Percentiles rank a stretch among this genome's conserved stretches.
Evolutionary conservation across 2,329 filamentous ascomycete genomes (phyloP).

Genomic region (Fusarium duplospermum): DNA sequence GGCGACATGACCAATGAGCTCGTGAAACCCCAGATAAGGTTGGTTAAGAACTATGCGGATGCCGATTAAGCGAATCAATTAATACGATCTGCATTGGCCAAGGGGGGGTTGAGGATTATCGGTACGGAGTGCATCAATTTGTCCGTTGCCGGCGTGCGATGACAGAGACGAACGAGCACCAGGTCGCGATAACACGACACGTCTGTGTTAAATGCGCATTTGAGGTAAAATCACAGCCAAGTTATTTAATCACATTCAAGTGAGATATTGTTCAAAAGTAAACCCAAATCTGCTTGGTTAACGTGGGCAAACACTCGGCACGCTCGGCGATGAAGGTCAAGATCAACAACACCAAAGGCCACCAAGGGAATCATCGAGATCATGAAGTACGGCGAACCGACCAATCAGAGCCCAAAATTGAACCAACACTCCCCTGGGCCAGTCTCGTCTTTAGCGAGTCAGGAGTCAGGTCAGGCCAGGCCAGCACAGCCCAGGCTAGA

Average conservation of each 20-base stretch:
- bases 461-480: neutral
- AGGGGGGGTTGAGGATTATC: neutral
- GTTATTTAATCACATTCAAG: neutral
- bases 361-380: neutral
- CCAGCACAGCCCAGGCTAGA: neutral
- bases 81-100: neutral
- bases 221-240: neutral
- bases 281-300: neutral
- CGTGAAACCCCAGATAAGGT: neutral
- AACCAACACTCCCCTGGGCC: neutral
- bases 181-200: neutral
- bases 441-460: neutral
- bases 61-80: neutral
- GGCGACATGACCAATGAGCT: constrained; percentile 14
- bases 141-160: neutral
- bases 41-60: neutral
- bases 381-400: neutral
- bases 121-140: neutral
- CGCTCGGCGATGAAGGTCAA: neutral
- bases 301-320: neutral
- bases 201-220: neutral
- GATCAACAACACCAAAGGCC: neutral
- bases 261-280: neutral
- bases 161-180: neutral
- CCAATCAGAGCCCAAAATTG: neutral